These are phyloP conservation scores for Colletotrichum sp. DNA, from an alignment of 2,329 filamentous ascomycete genomes.

Conservation along the genomic window DNA sequence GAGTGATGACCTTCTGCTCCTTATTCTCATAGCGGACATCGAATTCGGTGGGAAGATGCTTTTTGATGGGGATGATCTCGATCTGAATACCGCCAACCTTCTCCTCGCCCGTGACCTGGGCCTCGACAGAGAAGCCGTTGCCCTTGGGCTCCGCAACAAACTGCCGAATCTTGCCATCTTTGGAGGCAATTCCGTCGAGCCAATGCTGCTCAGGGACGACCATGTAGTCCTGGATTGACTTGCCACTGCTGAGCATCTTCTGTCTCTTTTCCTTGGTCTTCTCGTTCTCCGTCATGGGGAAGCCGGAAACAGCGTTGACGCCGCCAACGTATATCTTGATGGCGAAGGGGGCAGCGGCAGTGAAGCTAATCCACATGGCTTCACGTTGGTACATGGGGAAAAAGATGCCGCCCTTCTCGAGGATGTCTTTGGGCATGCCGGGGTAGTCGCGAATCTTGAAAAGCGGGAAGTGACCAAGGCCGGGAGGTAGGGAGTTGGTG, in stretches of 20 bases:
- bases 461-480: constrained; percentile 42
- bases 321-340: constrained; percentile 45
- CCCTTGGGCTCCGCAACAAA: constrained; percentile 52
- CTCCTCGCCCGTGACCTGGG: constrained; percentile 48
- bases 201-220: constrained; percentile 40
- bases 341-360: constrained; percentile 30
- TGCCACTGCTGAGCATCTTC: background rate
- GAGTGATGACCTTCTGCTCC: constrained; percentile 7
- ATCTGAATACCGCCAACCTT: constrained; percentile 45
- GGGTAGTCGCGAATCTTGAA: constrained; percentile 37
- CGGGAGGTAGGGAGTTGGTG: constrained; percentile 36
- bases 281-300: constrained; percentile 27
- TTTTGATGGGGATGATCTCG: constrained; percentile 36
- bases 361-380: constrained; percentile 44
- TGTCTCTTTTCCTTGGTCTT: constrained; percentile 18
- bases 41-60: constrained; percentile 5
- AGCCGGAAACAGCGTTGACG: constrained; percentile 44
- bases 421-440: constrained; percentile 37
- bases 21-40: constrained; percentile 19
- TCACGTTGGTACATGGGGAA: constrained; percentile 50
- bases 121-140: constrained; percentile 47
- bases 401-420: constrained; percentile 46
- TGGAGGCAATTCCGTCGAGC: constrained; percentile 43
- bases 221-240: constrained; percentile 34
- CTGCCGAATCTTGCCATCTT: constrained; percentile 44